These are phyloP conservation scores for Magnolia sinica DNA, from an alignment of 164 flowering plant species.

Conservation along the genomic window DNA sequence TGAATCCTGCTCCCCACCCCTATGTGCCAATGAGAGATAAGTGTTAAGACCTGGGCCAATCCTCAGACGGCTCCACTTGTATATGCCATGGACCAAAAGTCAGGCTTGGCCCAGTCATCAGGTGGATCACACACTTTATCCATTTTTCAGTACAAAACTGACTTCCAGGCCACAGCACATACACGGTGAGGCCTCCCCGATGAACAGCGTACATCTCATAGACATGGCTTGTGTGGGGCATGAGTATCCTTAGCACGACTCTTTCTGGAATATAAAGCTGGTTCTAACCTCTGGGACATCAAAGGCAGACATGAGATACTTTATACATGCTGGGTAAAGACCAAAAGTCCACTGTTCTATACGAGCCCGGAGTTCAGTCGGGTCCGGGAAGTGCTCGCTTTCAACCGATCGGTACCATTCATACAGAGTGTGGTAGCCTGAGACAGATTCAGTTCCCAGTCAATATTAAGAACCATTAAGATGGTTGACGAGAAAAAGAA, in stretches of 20 bases:
- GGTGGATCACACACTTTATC: not conserved
- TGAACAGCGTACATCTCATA: not conserved
- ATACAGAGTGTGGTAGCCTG: constrained; percentile 94
- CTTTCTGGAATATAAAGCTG: not conserved
- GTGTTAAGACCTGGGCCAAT: no score
- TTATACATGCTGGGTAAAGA: constrained; percentile 97
- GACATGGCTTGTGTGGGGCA: not conserved
- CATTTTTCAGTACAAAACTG: not conserved
- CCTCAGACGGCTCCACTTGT: no score
- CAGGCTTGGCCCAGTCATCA: not conserved
- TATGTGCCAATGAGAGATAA: no score
- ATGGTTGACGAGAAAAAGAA: not conserved
- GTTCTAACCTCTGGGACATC: constrained; percentile 90
- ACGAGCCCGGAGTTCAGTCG: constrained; percentile 92
- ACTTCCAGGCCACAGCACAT: not conserved
- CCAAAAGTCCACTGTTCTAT: constrained; percentile 98
- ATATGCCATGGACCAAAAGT: no score
- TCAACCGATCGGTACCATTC: constrained; percentile 91
- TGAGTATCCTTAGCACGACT: not conserved
- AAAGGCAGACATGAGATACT: constrained; percentile 98
- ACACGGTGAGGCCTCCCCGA: not conserved
- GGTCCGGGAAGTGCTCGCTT: constrained; percentile 96
- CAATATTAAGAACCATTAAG: not conserved
- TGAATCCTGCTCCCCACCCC: not conserved
- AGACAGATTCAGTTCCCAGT: constrained; percentile 6